Evolutionary conservation across 208 protist species (phyloP).

Genomic region (Leishmania guyanensis): DNA sequence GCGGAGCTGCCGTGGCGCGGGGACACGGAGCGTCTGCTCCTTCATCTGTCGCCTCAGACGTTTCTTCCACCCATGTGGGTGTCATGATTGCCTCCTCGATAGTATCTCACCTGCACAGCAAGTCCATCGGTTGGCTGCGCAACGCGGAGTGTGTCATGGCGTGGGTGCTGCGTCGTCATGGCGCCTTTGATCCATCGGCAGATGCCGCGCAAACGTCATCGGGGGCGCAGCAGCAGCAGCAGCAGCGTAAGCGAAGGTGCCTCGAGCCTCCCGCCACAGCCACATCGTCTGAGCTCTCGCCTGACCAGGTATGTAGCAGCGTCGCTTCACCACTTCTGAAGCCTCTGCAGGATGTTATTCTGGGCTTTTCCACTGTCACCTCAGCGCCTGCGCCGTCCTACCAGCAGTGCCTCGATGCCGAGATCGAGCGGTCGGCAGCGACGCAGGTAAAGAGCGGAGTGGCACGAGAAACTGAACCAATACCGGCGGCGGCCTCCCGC

Average conservation of each 20-base stretch:
- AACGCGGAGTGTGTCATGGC: slow-evolving; percentile 38
- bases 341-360: slow-evolving; percentile 16
- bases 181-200: slow-evolving; percentile 7
- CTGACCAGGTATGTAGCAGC: not conserved
- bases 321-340: slow-evolving; percentile 3
- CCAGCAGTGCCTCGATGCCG: slow-evolving; percentile 14
- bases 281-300: not conserved
- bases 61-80: not conserved
- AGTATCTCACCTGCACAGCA: slow-evolving; percentile 14
- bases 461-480: not conserved
- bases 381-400: not conserved
- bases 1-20: not conserved
- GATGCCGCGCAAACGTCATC: not conserved
- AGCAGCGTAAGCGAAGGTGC: slow-evolving; percentile 31
- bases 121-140: slow-evolving; percentile 22
- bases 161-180: slow-evolving; percentile 33
- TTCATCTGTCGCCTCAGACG: not conserved
- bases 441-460: not conserved
- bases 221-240: slow-evolving; percentile 11
- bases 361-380: slow-evolving; percentile 1
- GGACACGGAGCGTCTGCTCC: not conserved
- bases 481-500: not conserved
- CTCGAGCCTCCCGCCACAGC: slow-evolving; percentile 10
- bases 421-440: slow-evolving; percentile 8
- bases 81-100: slow-evolving; percentile 7